Percentiles rank a stretch among this genome's conserved stretches.
These are phyloP conservation scores for Tuber umbilicatum DNA, from an alignment of 495 filamentous ascomycete genomes.

Conservation along the genomic window DNA sequence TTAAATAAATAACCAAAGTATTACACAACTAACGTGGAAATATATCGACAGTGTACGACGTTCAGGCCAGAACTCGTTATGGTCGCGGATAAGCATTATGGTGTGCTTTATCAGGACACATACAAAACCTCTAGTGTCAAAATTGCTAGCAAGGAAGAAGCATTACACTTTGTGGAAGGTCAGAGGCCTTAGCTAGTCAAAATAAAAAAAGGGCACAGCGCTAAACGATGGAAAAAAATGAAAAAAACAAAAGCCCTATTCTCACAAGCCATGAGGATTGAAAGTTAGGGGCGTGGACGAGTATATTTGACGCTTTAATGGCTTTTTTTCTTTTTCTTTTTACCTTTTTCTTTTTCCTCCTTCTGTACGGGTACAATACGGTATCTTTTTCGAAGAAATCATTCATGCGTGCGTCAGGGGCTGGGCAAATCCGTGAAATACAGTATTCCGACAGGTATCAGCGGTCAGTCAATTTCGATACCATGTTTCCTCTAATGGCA, in stretches of 20 bases:
- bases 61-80: constrained; percentile 95
- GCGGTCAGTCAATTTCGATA: constrained; percentile 1
- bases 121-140: constrained; percentile 82
- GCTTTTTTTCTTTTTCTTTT: not conserved
- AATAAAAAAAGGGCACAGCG: constrained; percentile 1
- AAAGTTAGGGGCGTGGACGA: not conserved
- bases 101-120: constrained; percentile 75
- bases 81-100: constrained; percentile 96
- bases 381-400: not conserved
- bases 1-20: constrained; percentile 6
- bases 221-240: not conserved
- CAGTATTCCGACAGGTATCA: not conserved
- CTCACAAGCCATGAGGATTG: not conserved
- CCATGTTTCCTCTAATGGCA: not conserved
- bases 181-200: constrained; percentile 20
- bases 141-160: constrained; percentile 78
- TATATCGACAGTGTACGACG: constrained; percentile 59
- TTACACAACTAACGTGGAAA: not conserved
- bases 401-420: constrained; percentile 1
- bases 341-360: not conserved
- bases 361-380: constrained; percentile 4
- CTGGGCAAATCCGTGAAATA: not conserved
- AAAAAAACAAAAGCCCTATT: not conserved
- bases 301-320: not conserved
- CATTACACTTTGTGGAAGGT: constrained; percentile 88